Evolutionary conservation across 495 filamentous ascomycete species (phyloP), one percentile per base, ranked within the genome.

Genomic region (Parathielavia hyrcaniae): DNA sequence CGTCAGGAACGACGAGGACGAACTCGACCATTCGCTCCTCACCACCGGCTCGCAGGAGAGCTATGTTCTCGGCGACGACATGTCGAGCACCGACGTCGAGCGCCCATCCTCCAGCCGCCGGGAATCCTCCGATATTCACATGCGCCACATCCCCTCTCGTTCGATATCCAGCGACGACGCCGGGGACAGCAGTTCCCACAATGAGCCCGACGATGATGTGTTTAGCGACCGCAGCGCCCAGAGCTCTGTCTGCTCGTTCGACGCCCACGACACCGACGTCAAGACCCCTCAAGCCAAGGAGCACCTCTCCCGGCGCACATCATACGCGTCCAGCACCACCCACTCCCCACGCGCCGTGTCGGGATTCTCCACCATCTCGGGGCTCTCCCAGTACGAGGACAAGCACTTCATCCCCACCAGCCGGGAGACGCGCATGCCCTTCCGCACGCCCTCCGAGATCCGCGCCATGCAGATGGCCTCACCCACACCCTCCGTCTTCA

Each of bases 401-500:
- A 72, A 74, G 4, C 68, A 73, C 3, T 77, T 73, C 55, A 54
- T 75, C 16, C 74, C 75, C 2, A 67, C 69, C 8, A 67, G 60
- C 20, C 71, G 73, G 43, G 71, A 67, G 30, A 70, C 65, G 1
- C 69, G 76, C 7, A 61, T 72, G 11, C 70, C 72, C 12, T 76
- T 79, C 65, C 71, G 76, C 43, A 88, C 88, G 10, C 83, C 88
- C 0, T 89, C 86, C 38, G 88, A 86, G 0, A 83, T 92, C 9
- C 79, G 84, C 39, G 85, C 85, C 1, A 84, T 93, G 75, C 88
- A 92, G 64, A 88, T 92, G 83, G 79, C 82, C 0, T 85, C 84
- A 5, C 83, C 85, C 1, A 77, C 83, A 0, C 75, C 77, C 9
- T 77, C 75, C 5, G 67, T 78, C 32, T 76, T 75, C 23, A 67